Evolutionary conservation across 768 basidiomycete species (phyloP).

Genomic region (Kwoniella botswanensis): DNA sequence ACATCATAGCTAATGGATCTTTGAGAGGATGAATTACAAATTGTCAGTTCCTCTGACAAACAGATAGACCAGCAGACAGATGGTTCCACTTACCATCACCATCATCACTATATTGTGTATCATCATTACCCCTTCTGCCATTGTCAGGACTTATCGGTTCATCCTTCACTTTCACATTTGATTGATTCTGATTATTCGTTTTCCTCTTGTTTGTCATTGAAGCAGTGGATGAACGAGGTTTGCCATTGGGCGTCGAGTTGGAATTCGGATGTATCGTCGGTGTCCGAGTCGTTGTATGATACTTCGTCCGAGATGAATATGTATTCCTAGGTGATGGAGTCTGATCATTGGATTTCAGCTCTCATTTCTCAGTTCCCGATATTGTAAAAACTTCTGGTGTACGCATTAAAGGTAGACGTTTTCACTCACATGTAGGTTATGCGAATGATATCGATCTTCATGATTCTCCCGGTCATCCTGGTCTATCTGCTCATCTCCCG

Average conservation of each 20-base stretch:
- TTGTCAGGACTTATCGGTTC: constrained; percentile 15
- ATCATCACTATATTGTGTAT: constrained; percentile 21
- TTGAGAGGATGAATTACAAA: constrained; percentile 6
- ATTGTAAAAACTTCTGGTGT: too few species aligned
- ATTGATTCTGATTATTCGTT: constrained; percentile 5
- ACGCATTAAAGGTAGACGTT: neutral
- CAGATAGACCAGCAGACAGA: neutral
- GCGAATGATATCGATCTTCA: neutral
- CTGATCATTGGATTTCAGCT: neutral
- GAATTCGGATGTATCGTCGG: neutral
- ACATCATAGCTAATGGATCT: constrained; percentile 45
- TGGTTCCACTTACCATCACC: constrained; percentile 35
- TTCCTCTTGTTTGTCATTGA: constrained; percentile 3
- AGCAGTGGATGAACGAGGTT: neutral
- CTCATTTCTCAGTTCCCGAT: too few species aligned
- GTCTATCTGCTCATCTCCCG: neutral
- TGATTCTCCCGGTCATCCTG: neutral
- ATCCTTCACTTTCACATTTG: constrained; percentile 13
- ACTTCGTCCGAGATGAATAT: neutral
- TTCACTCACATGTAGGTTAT: neutral
- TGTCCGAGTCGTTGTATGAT: neutral
- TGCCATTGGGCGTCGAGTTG: neutral
- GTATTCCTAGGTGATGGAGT: neutral
- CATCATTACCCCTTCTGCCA: neutral
- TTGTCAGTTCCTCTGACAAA: neutral